These are phyloP conservation scores for Phytophthora chlamydospora DNA, from an alignment of 352 stramenopile species.

Conservation along the genomic window DNA sequence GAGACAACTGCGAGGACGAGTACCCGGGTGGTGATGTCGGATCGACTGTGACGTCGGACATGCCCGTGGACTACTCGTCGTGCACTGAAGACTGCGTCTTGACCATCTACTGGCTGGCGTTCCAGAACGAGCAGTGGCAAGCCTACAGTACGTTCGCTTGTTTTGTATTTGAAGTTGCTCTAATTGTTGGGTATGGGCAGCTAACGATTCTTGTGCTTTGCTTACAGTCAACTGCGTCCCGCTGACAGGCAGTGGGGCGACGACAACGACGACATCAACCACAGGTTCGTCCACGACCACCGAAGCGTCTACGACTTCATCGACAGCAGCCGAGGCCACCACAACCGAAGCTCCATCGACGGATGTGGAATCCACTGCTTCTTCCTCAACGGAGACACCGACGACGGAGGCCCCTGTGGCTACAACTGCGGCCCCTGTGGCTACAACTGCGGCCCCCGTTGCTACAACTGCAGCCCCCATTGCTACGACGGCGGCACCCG, in stretches of 20 bases:
- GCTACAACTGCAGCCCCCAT: neutral
- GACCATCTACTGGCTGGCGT: conserved; percentile 52
- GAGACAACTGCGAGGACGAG: conserved; percentile 47
- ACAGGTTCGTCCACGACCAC: conserved; percentile 2
- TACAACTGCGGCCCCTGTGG: too few relatives aligned
- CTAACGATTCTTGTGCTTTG: neutral
- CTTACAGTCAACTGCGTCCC: conserved; percentile 29
- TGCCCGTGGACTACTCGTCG: conserved; percentile 47
- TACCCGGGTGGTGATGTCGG: conserved; percentile 28
- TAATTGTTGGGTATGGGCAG: neutral
- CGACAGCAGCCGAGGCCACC: neutral
- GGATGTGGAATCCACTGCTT: too few relatives aligned
- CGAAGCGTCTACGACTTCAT: neutral
- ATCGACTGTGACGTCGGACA: conserved; percentile 23
- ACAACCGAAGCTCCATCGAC: conserved; percentile 1
- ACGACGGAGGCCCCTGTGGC: conserved; percentile 6
- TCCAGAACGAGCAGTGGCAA: conserved; percentile 47
- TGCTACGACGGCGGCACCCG: too few relatives aligned
- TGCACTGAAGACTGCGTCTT: conserved; percentile 48
- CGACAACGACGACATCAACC: conserved; percentile 5
- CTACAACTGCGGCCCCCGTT: too few relatives aligned
- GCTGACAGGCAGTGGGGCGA: conserved; percentile 18
- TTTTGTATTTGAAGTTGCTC: neutral
- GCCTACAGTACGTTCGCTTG: conserved; percentile 41
- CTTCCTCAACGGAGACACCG: conserved; percentile 5